Conservation (phyloP, 2,329 filamentous ascomycete genomes). For the Pseudogymnoascus sp. region DNA sequence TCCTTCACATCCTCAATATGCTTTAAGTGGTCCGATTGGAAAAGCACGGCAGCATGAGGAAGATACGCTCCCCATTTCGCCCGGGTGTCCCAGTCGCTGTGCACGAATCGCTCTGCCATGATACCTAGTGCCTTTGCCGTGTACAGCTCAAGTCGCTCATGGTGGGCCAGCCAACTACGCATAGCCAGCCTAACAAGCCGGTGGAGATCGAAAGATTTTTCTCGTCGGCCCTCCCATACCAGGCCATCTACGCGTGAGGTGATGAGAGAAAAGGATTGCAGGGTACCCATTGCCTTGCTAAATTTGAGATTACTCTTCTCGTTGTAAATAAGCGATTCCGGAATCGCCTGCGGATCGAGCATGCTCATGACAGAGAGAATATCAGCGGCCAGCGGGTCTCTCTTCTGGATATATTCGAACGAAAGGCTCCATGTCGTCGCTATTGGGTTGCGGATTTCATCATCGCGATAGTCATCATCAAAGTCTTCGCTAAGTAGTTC, state of each 20-base stretch:
- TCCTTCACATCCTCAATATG: background rate
- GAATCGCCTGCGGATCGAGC: constrained; percentile 27
- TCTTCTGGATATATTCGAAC: constrained; percentile 29
- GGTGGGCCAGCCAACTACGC: constrained; percentile 26
- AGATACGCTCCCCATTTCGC: background rate
- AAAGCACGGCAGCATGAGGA: background rate
- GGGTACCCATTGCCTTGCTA: constrained; percentile 26
- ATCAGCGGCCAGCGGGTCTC: constrained; percentile 28
- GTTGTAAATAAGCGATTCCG: constrained; percentile 27
- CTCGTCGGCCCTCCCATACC: background rate
- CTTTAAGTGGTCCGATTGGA: background rate
- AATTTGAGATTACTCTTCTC: constrained; percentile 16
- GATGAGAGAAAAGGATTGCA: constrained; percentile 30
- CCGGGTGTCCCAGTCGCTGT: background rate
- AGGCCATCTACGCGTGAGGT: constrained; percentile 15
- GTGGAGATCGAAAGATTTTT: constrained; percentile 26
- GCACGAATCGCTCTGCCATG: background rate
- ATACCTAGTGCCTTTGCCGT: background rate
- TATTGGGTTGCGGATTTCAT: constrained; percentile 28
- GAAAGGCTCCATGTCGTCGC: constrained; percentile 33
- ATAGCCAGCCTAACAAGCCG: constrained; percentile 31
- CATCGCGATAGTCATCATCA: constrained; percentile 27
- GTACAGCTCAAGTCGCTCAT: background rate
- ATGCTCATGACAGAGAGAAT: constrained; percentile 32
- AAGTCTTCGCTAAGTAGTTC: constrained; percentile 30